These are phyloP conservation scores for Lecanicillium sp. DNA, from an alignment of 2,329 filamentous ascomycete species.

Conservation along the genomic window DNA sequence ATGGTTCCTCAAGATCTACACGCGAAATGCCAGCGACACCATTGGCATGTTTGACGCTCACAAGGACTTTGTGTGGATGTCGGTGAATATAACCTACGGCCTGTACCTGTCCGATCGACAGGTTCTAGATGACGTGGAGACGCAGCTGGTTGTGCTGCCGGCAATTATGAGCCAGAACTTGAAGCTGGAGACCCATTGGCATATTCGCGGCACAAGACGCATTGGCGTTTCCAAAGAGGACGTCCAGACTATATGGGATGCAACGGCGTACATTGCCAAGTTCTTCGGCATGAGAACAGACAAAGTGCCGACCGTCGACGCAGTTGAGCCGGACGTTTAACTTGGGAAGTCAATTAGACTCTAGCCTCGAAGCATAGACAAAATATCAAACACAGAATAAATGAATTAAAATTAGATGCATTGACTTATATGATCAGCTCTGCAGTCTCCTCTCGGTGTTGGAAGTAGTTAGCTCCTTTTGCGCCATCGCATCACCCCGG, in stretches of 20 bases:
- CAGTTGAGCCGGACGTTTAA: slow-evolving; percentile 24
- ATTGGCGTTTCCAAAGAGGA: slow-evolving; percentile 24
- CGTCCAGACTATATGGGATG: slow-evolving; percentile 22
- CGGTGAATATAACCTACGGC: slow-evolving; percentile 51
- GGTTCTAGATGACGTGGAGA: slow-evolving; percentile 48
- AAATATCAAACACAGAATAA: not conserved
- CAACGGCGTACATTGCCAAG: slow-evolving; percentile 20
- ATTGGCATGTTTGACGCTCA: slow-evolving; percentile 32
- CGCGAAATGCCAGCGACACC: slow-evolving; percentile 36
- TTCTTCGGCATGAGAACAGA: slow-evolving; percentile 21
- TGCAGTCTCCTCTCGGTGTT: too few species aligned
- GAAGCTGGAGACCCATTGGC: slow-evolving; percentile 46
- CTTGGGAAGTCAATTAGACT: too few species aligned
- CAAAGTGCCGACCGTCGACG: slow-evolving; percentile 24
- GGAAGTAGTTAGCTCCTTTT: too few species aligned
- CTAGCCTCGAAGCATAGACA: not conserved
- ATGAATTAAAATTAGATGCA: too few species aligned
- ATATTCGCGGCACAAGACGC: slow-evolving; percentile 28
- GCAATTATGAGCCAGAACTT: slow-evolving; percentile 56
- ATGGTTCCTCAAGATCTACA: slow-evolving; percentile 54
- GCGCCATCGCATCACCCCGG: too few species aligned
- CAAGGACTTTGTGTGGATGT: slow-evolving; percentile 42
- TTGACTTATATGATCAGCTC: too few species aligned
- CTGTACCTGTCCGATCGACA: slow-evolving; percentile 51
- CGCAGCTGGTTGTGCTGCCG: slow-evolving; percentile 46